Base-by-base conservation (phyloP, 495 filamentous ascomycete genomes). In the Aspergillus diversus region DNA sequence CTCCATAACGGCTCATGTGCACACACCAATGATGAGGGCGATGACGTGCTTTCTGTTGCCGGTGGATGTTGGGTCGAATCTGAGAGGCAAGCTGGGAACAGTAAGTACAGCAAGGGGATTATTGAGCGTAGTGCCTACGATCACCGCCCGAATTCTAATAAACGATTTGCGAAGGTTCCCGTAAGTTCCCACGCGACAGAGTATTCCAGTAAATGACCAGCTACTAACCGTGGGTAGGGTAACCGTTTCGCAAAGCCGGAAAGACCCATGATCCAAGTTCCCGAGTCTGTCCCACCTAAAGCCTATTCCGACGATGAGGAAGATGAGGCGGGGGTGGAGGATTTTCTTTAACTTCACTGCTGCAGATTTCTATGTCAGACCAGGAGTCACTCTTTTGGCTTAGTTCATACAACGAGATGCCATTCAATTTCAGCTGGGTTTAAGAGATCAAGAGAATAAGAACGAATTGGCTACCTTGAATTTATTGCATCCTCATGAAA, bases 31-130 rank as follows among this genome's bases (percentile, higher is more conserved):
- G 58, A 51, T 9, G 59, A 49, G 8, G 63, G 62, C 34, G 66
- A 63, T 42, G 59, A 63, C 27, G 60, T 61, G 27, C 17, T 33
- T 31, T 67, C 71, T 43, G 39, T 66, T 56, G 65, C 59, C 2
- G 66, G 67, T 16, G 65, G 63, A 15, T 63, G 60, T 5, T 74
- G 59, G 61, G 11, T 71, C 5, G 68, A 72, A 39, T n/a, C 48
- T 0, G 60, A 65, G 7, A 15, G 48, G 1, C 17, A 34, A 2
- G 49, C 55, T 12, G 43, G 63, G 33, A 55, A 49, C 39, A 33
- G 16, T 48, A 64, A 21, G 17, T 59, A 54, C 6, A 59, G 39
- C 5, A 61, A 60, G 16, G 58, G 37, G 21, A 27, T 27, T 9
- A 43, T 50, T 21, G 35, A 52, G n/a, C 67, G 63, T 21, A 70